phyloP scores from a whole-genome alignment of 345 rosid species.

The Gossypium bickii region DNA sequence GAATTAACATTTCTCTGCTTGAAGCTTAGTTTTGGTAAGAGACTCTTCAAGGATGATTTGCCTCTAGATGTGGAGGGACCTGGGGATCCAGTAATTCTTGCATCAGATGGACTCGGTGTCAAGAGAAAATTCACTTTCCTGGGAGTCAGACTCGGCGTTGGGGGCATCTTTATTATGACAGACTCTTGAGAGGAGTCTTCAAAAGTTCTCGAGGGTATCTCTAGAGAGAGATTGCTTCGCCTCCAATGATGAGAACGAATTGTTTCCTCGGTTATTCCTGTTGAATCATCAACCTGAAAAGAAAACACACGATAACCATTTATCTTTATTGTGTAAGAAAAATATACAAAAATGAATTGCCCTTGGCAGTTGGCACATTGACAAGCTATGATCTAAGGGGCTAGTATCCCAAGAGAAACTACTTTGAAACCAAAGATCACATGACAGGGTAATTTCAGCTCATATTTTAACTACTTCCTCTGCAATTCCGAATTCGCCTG shows the following conservation, averaged over 20 bases:
- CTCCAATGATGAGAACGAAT: slow-evolving; percentile 51
- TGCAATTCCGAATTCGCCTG: background rate
- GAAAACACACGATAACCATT: slow-evolving; percentile 1
- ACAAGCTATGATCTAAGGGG: background rate
- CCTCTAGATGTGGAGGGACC: slow-evolving; percentile 45
- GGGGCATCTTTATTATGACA: slow-evolving; percentile 58
- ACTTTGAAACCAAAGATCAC: background rate
- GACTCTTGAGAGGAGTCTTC: slow-evolving; percentile 47
- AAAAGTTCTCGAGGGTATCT: slow-evolving; percentile 61
- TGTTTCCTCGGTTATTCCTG: slow-evolving; percentile 44
- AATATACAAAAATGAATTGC: slow-evolving; percentile 13
- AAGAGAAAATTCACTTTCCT: slow-evolving; percentile 71
- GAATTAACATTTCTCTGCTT: slow-evolving; percentile 42
- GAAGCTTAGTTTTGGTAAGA: slow-evolving; percentile 59
- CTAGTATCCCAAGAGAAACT: background rate
- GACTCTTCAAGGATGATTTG: slow-evolving; percentile 61
- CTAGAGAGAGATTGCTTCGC: slow-evolving; percentile 61
- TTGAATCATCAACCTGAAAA: slow-evolving; percentile 47
- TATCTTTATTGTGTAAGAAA: slow-evolving; percentile 4
- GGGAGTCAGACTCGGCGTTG: slow-evolving; percentile 74
- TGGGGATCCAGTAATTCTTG: slow-evolving; percentile 39
- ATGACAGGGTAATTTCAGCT: background rate
- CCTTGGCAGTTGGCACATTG: background rate
- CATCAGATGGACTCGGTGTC: slow-evolving; percentile 53
- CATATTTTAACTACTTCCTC: background rate